A percentile compares a stretch with the other conserved stretches of the same genome.
Conservation (phyloP, 345 rosid genomes). For the Raphanus raphanistrum region DNA sequence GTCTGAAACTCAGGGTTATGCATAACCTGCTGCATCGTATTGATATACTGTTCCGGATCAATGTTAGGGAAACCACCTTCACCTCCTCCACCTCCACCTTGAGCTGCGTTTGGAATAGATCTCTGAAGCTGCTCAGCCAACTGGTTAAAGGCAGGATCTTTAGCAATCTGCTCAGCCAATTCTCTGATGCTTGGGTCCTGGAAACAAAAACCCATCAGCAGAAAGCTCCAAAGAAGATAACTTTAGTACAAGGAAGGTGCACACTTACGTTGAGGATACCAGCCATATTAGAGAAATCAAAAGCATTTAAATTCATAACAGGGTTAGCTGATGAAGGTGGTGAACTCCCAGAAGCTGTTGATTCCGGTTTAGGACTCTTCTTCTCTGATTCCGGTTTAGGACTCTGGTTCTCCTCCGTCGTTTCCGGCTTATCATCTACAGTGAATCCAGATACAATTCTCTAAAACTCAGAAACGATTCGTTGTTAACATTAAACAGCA, state of each 20-base stretch:
- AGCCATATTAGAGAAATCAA: slow-evolving; percentile 88
- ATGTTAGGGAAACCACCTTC: slow-evolving; percentile 60
- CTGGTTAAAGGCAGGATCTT: slow-evolving; percentile 89
- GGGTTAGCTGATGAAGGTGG: slow-evolving; percentile 49
- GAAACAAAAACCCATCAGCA: slow-evolving; percentile 17
- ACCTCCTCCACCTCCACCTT: slow-evolving; percentile 40
- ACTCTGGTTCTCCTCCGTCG: slow-evolving; percentile 37
- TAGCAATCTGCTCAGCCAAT: slow-evolving; percentile 90
- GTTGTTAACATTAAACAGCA: not conserved
- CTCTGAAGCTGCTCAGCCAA: slow-evolving; percentile 96
- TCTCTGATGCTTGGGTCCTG: slow-evolving; percentile 96
- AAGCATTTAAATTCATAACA: slow-evolving; percentile 59
- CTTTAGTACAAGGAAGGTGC: not conserved
- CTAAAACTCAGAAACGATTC: slow-evolving; percentile 11
- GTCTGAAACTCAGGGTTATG: slow-evolving; percentile 92
- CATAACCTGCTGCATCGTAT: slow-evolving; percentile 97
- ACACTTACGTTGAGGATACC: slow-evolving; percentile 73
- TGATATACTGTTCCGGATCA: slow-evolving; percentile 72
- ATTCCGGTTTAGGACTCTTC: slow-evolving; percentile 42
- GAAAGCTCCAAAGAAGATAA: not conserved
- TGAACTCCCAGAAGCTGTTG: slow-evolving; percentile 52
- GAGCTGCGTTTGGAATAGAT: slow-evolving; percentile 60
- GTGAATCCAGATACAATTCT: not conserved
- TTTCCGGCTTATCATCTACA: slow-evolving; percentile 50
- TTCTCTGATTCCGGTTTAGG: slow-evolving; percentile 45